A percentile compares a stretch with the other conserved stretches of the same genome.
phyloP scores from a whole-genome alignment of 805 yeast genomes.

The Komagataella mondaviorum region DNA sequence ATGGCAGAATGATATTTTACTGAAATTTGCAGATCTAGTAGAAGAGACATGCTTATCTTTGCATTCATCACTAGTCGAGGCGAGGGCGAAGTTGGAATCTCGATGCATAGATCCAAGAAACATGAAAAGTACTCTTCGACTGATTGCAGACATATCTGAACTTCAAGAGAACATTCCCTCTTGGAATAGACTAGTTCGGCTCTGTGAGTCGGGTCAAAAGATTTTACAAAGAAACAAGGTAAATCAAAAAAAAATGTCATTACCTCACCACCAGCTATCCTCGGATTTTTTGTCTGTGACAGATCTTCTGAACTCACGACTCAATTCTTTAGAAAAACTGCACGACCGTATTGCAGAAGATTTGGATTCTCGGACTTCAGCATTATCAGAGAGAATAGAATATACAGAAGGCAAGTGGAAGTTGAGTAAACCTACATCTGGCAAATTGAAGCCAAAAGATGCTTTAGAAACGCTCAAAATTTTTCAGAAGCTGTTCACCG shows the following conservation, averaged over 20 bases:
- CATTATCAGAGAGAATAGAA: conserved; percentile 18
- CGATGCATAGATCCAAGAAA: conserved; percentile 21
- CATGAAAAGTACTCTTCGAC: conserved; percentile 19
- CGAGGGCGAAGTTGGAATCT: conserved; percentile 24
- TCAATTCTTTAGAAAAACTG: conserved; percentile 24
- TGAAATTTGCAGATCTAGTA: conserved; percentile 25
- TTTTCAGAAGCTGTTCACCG: conserved; percentile 15
- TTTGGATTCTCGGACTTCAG: conserved; percentile 24
- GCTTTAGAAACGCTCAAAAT: conserved; percentile 23
- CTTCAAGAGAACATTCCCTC: conserved; percentile 10
- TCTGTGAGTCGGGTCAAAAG: conserved; percentile 16
- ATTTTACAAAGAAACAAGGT: conserved; percentile 24
- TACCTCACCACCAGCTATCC: conserved; percentile 50
- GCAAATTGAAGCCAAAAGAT: conserved; percentile 18
- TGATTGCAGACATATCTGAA: conserved; percentile 25
- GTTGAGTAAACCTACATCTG: conserved; percentile 27
- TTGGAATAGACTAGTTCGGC: conserved; percentile 10
- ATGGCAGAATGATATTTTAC: conserved; percentile 38
- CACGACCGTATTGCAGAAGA: conserved; percentile 26
- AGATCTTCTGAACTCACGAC: conserved; percentile 22
- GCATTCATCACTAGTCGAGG: conserved; percentile 16
- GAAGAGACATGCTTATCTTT: conserved; percentile 15
- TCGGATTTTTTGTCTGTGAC: conserved; percentile 27
- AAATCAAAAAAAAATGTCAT: conserved; percentile 39
- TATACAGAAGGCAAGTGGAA: conserved; percentile 32